Evolutionary conservation across 192 early-diverging fungal species (phyloP), one percentile per base, ranked within the genome.

Genomic region (Gryganskiella cystojenkinii): DNA sequence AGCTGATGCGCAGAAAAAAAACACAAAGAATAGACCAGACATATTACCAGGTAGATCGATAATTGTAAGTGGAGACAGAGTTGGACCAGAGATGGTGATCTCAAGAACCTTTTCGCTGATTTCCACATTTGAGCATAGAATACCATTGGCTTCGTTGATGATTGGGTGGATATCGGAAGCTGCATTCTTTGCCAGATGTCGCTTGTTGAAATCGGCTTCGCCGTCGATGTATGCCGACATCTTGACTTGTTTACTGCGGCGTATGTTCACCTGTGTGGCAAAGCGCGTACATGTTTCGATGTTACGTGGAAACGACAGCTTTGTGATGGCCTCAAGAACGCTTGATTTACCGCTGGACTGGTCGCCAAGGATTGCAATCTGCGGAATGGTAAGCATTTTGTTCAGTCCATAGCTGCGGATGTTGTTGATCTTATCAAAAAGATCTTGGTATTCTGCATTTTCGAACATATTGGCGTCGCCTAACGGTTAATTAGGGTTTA

Each of bases 41-140:
- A 13, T 40, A 40, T 9, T 40, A 40, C 71, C 71, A 19, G 72
- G 72, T 9, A 75, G 58, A 43, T 67, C 72, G 44, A 75, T 67
- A 34, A 75, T 61, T n/a, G 72, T 75, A 1, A 75, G 58, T 4
- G 72, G 72, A 37, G 72, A 75, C 53, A 75, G 47, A 11, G 57
- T 67, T 27, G 72, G 72, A 19, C 64, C 64, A 3, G 72, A 66
- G 31, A 75, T 75, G 30, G 57, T 75, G 58, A 75, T 74, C 24
- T 75, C 64, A 14, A 75, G 72, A 33, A 75, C 72, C 40, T 75
- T 75, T 15, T 75, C 64, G 35, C 72, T 75, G 44, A 75, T 75
- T 43, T 75, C 64, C 4, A 42, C 33, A 33, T 34, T 40, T 15
- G 72, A 52, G 27, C 72, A 75, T 9, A 75, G 64, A 57, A 75